phyloP scores from a whole-genome alignment of 257 asterid genomes.

The Cynanchum wilfordii region DNA sequence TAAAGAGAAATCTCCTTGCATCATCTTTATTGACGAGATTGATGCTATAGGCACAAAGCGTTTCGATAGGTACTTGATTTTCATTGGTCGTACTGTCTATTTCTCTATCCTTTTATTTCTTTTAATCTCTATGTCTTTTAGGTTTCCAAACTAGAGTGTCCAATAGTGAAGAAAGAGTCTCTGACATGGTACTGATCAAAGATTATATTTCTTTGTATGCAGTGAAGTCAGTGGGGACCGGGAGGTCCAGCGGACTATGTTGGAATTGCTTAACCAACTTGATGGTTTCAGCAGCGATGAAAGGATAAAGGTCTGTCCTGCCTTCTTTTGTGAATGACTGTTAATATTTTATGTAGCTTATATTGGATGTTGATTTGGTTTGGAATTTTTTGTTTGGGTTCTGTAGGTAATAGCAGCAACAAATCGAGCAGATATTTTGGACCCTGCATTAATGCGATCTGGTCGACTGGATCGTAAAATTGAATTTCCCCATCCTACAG shows the following conservation, averaged over 20 bases:
- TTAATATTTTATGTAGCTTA: background rate
- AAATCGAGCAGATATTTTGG: slow-evolving; percentile 88
- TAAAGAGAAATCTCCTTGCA: slow-evolving; percentile 92
- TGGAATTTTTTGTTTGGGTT: background rate
- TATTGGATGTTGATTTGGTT: background rate
- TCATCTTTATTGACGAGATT: slow-evolving; percentile 88
- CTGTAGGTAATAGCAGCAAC: slow-evolving; percentile 93
- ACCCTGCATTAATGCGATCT: slow-evolving; percentile 93
- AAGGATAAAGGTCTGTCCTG: slow-evolving; percentile 54
- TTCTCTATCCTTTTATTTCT: background rate
- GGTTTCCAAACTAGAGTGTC: background rate
- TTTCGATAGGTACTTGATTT: slow-evolving; percentile 56
- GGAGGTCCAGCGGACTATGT: slow-evolving; percentile 91
- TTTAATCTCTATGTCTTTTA: background rate
- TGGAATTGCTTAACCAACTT: slow-evolving; percentile 86
- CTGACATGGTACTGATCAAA: slow-evolving; percentile 4
- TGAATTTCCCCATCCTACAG: slow-evolving; percentile 95
- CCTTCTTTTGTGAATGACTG: background rate
- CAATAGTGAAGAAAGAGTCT: background rate
- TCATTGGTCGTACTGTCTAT: too few relatives aligned
- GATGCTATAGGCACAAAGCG: slow-evolving; percentile 97
- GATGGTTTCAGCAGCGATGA: slow-evolving; percentile 97
- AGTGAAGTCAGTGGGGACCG: slow-evolving; percentile 95
- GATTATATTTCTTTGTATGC: slow-evolving; percentile 25
- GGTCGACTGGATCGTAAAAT: slow-evolving; percentile 97